Base-by-base conservation (phyloP, 2,329 filamentous ascomycete species). In the Colletotrichum simmondsii region DNA sequence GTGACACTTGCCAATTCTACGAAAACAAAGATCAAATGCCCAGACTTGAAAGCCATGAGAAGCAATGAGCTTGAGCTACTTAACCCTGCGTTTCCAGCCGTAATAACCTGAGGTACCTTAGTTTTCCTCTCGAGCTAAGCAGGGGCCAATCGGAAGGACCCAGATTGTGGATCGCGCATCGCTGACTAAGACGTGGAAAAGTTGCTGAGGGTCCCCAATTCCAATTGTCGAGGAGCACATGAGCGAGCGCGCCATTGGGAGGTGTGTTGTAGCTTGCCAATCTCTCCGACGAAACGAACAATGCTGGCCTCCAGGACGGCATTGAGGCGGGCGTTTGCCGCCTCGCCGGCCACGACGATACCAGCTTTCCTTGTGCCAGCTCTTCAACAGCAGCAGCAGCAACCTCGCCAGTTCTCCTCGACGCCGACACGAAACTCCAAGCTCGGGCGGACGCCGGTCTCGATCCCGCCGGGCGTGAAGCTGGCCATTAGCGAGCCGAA, bases 391-490 rank as follows among this genome's bases (percentile, higher is more conserved):
- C 32, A 35, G 7, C 35, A 37, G 61, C 59, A 65, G 64, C 76
- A 67, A 82, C 76, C 75, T 84, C 11, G 88, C 79, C 84, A 85
- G 75, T 98, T 98, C 86, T 95, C 94, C 69, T 92, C 91, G 54
- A 93, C 94, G 56, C 81, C 90, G 65, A 83, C 84, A 80, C 87
- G 88, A 77, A 84, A 87, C 71, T 98, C 96, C 57, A 97, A 98
- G 87, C 93, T 99, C 75, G 97, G 97, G 77, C 89, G 91, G 77
- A 93, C 93, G 73, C 90, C 94, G 28, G 89, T 98, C 65, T 92
- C 94, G 67, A 88, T 98, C 37, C 96, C 96, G 1, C 92, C 94
- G 0, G 94, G 94, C 75, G 97, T 99, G 70, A 93, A 93, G 64
- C 87, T 99, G 54, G 85, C 90, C 12, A 85, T 95, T 71, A 89